These are phyloP conservation scores for Fennellomyces sp. DNA, from an alignment of 371 early-diverging fungal genomes.

Conservation along the genomic window DNA sequence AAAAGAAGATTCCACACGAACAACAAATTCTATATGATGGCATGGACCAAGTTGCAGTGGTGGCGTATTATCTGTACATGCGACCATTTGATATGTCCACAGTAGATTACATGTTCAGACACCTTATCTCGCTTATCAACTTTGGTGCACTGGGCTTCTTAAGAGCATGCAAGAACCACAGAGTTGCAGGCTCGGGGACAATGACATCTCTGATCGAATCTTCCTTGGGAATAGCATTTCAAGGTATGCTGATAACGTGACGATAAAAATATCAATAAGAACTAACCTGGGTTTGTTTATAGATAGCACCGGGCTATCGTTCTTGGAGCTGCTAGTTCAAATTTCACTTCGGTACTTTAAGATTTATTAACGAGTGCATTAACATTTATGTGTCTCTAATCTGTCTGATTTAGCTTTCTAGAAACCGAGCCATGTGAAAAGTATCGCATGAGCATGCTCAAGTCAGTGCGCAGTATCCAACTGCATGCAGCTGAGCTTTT, in stretches of 20 bases:
- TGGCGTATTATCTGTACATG: slow-evolving; percentile 52
- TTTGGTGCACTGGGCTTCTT: slow-evolving; percentile 65
- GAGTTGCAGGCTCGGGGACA: slow-evolving; percentile 22
- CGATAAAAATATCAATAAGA: not conserved
- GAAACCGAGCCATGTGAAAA: slow-evolving; percentile 39
- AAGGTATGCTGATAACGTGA: slow-evolving; percentile 5
- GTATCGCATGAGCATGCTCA: slow-evolving; percentile 20
- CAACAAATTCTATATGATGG: slow-evolving; percentile 27
- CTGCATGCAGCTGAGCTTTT: slow-evolving; percentile 67
- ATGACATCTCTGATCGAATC: slow-evolving; percentile 22
- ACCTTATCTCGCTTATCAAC: slow-evolving; percentile 51
- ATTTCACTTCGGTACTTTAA: slow-evolving; percentile 22
- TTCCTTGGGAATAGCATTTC: slow-evolving; percentile 16
- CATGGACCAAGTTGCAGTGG: slow-evolving; percentile 10
- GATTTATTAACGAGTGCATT: too few species aligned
- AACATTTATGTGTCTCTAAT: too few species aligned
- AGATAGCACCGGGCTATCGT: slow-evolving; percentile 23
- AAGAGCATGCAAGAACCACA: slow-evolving; percentile 46
- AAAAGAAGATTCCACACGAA: slow-evolving; percentile 49
- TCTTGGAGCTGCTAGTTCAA: slow-evolving; percentile 42
- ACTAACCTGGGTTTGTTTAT: not conserved
- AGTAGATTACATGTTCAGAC: slow-evolving; percentile 67
- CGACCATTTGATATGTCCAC: slow-evolving; percentile 70
- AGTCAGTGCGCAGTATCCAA: slow-evolving; percentile 52
- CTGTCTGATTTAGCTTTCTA: slow-evolving; percentile 49